phyloP scores from a whole-genome alignment of 345 rosid species.

The Durio zibethinus region DNA sequence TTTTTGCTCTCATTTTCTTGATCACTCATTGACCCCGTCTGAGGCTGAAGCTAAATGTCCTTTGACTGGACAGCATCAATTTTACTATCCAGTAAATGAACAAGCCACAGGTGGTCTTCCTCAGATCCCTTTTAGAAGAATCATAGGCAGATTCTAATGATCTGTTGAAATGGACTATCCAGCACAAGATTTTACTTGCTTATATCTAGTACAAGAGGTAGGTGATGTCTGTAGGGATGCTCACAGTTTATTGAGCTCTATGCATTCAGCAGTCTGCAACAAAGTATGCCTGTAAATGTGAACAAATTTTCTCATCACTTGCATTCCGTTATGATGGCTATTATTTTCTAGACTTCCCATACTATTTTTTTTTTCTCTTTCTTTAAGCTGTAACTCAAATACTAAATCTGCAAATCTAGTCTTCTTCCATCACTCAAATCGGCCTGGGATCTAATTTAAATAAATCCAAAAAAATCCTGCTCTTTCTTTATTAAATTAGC shows the following conservation, averaged over 20 bases:
- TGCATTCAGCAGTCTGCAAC: constrained; percentile 31
- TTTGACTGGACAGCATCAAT: constrained; percentile 5
- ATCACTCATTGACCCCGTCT: too few species aligned
- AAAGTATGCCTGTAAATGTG: constrained; percentile 25
- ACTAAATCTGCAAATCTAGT: too few species aligned
- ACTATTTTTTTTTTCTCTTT: too few species aligned
- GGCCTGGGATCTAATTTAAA: too few species aligned
- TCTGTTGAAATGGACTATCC: neutral
- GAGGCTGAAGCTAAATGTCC: constrained; percentile 3
- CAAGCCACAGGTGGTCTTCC: constrained; percentile 9
- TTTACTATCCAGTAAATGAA: neutral
- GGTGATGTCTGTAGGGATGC: neutral
- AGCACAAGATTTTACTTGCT: constrained; percentile 20
- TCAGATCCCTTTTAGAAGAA: constrained; percentile 25
- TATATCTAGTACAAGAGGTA: constrained; percentile 27
- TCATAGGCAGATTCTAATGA: constrained; percentile 1
- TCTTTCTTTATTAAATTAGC: too few species aligned
- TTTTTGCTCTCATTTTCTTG: too few species aligned
- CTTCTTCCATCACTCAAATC: too few species aligned
- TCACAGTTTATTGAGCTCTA: constrained; percentile 21
- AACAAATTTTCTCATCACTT: constrained; percentile 4
- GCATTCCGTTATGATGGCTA: constrained; percentile 30
- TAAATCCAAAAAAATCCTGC: too few species aligned
- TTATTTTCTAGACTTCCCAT: too few species aligned
- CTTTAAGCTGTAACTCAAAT: too few species aligned